Evolutionary conservation across 164 flowering plant genomes (phyloP).

Genomic region (Euptelea pleiosperma): DNA sequence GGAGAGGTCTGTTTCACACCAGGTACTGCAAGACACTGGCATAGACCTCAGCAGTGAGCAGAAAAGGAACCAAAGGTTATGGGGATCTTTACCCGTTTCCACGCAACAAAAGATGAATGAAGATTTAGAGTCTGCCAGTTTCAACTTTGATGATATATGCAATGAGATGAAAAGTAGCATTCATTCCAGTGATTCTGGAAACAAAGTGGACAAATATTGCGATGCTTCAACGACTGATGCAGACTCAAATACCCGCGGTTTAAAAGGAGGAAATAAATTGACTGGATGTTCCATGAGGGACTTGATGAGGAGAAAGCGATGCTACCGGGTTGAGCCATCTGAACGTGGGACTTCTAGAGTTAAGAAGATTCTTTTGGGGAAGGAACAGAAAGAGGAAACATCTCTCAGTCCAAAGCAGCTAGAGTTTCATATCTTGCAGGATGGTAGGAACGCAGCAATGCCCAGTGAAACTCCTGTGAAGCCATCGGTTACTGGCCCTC

Average conservation of each 20-base stretch:
- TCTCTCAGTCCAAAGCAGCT: slow-evolving; percentile 19
- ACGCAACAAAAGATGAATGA: slow-evolving; percentile 19
- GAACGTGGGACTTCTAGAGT: slow-evolving; percentile 26
- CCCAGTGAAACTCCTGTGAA: slow-evolving; percentile 11
- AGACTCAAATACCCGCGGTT: slow-evolving; percentile 14
- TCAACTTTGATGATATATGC: slow-evolving; percentile 6
- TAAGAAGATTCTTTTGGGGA: slow-evolving; percentile 16
- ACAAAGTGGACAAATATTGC: slow-evolving; percentile 16
- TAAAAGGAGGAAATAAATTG: slow-evolving; percentile 23
- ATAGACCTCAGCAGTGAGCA: slow-evolving; percentile 10
- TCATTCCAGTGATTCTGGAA: slow-evolving; percentile 21
- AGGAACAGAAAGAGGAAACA: slow-evolving; percentile 14
- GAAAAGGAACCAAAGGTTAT: slow-evolving; percentile 27
- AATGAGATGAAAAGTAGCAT: slow-evolving; percentile 16
- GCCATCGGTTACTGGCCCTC: slow-evolving; percentile 4
- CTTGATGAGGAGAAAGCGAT: slow-evolving; percentile 84
- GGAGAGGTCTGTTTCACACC: slow-evolving; percentile 19
- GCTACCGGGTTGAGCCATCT: slow-evolving; percentile 32
- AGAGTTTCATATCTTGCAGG: slow-evolving; percentile 14
- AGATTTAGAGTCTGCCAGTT: slow-evolving; percentile 20
- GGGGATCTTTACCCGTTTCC: slow-evolving; percentile 65
- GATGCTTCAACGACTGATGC: slow-evolving; percentile 12
- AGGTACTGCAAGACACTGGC: slow-evolving; percentile 13
- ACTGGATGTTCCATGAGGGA: slow-evolving; percentile 67
- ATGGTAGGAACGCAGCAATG: slow-evolving; percentile 15